Percentiles rank a stretch among this genome's conserved stretches.
phyloP scores from a whole-genome alignment of 176 grass and related monocot species.

The Carex littledalei region DNA sequence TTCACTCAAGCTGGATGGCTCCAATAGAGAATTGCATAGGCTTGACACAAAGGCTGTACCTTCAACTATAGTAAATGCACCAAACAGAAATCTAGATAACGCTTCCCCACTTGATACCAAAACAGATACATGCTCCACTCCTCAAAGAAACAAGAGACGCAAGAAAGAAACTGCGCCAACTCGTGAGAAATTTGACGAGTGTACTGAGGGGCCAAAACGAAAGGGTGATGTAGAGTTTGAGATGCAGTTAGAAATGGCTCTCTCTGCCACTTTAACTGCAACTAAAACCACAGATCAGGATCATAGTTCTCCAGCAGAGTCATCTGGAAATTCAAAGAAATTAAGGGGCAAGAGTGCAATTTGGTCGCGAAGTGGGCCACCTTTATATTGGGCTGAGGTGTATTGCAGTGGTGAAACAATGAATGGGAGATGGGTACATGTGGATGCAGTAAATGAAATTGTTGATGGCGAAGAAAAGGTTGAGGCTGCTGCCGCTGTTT shows the following conservation, averaged over 20 bases:
- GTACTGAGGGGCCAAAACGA: slow-evolving; percentile 51
- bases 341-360: slow-evolving; percentile 36
- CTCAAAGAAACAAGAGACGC: slow-evolving; percentile 20
- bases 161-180: slow-evolving; percentile 29
- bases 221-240: slow-evolving; percentile 83
- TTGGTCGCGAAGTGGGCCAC: slow-evolving; percentile 78
- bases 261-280: slow-evolving; percentile 57
- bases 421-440: slow-evolving; percentile 83
- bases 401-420: slow-evolving; percentile 63
- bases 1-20: slow-evolving; percentile 51
- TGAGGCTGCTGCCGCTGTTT: slow-evolving; percentile 73
- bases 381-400: slow-evolving; percentile 73
- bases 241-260: slow-evolving; percentile 87
- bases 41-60: slow-evolving; percentile 58
- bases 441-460: slow-evolving; percentile 82
- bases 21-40: slow-evolving; percentile 47
- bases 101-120: slow-evolving; percentile 30
- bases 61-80: slow-evolving; percentile 24
- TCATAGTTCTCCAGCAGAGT: slow-evolving; percentile 27
- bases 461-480: slow-evolving; percentile 72
- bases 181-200: slow-evolving; percentile 9
- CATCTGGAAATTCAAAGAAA: slow-evolving; percentile 35
- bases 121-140: slow-evolving; percentile 8
- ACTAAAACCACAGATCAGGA: background rate
- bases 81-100: slow-evolving; percentile 24